Conservation (phyloP, 2,329 filamentous ascomycete species). For the Xylariaceae sp. region DNA sequence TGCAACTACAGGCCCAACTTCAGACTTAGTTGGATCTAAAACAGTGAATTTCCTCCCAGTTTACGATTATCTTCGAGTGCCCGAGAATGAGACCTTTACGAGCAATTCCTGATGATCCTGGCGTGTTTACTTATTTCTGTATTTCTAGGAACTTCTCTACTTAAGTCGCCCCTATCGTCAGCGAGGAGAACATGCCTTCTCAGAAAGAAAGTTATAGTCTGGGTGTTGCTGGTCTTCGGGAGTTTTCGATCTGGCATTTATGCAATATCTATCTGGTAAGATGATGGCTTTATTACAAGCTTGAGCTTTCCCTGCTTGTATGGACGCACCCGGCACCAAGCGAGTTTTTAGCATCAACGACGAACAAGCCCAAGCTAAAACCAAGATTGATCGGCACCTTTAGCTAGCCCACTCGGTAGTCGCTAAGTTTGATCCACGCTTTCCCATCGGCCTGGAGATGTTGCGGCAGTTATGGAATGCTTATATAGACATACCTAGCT, state of each 20-base stretch:
- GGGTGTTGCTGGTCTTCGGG: background rate
- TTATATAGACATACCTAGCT: background rate
- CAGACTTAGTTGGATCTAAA: too few relatives aligned
- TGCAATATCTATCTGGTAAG: background rate
- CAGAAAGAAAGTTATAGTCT: background rate
- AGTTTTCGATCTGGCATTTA: background rate
- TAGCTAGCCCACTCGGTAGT: background rate
- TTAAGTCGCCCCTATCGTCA: too few relatives aligned
- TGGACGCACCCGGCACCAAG: background rate
- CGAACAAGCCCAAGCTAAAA: background rate
- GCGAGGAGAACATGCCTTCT: too few relatives aligned
- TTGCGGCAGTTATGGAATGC: background rate
- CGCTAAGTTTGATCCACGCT: background rate
- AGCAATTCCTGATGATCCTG: too few relatives aligned
- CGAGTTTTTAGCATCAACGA: background rate
- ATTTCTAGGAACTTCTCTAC: too few relatives aligned
- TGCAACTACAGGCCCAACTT: too few relatives aligned
- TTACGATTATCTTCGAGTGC: too few relatives aligned
- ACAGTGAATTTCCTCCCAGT: too few relatives aligned
- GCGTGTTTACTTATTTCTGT: too few relatives aligned
- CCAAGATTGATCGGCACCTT: background rate
- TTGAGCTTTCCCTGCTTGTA: too few relatives aligned
- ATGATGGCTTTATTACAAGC: too few relatives aligned
- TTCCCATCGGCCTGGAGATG: background rate
- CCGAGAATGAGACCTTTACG: too few relatives aligned